Conservation (phyloP, 1,284 basidiomycete genomes). For the Tranzscheliella williamsii region DNA sequence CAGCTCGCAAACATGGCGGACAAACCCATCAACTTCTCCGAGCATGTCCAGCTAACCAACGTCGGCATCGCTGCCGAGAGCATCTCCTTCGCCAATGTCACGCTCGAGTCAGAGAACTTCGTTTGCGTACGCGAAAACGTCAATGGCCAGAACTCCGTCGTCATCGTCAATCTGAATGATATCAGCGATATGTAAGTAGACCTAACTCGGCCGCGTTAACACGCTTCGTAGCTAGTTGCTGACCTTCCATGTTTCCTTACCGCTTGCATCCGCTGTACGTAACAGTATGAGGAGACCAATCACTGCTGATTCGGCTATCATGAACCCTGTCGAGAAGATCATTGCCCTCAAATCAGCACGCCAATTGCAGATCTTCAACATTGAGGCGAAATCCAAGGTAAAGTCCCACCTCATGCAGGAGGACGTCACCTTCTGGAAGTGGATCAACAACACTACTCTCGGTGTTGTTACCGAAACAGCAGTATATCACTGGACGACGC, state of each 20-base stretch:
- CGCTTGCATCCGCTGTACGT: not conserved
- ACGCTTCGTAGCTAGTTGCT: too few species aligned
- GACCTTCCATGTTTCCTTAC: too few species aligned
- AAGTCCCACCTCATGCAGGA: constrained; percentile 90
- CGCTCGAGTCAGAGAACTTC: constrained; percentile 94
- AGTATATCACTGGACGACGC: constrained; percentile 91
- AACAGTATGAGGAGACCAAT: constrained; percentile 82
- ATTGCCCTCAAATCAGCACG: constrained; percentile 80
- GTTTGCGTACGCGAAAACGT: constrained; percentile 80
- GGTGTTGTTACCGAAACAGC: constrained; percentile 94
- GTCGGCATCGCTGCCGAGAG: constrained; percentile 93
- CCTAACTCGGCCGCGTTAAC: too few species aligned
- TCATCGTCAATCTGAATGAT: constrained; percentile 59
- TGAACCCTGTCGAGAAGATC: constrained; percentile 97
- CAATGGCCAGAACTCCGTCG: constrained; percentile 53
- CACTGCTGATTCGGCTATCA: constrained; percentile 96
- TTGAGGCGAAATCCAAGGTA: constrained; percentile 93
- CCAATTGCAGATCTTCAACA: constrained; percentile 97
- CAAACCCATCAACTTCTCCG: constrained; percentile 58
- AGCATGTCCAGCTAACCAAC: constrained; percentile 78
- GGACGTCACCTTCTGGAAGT: constrained; percentile 98
- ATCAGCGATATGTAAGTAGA: constrained; percentile 50
- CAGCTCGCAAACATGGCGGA: constrained; percentile 47
- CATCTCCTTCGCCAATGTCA: constrained; percentile 95
- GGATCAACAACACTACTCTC: constrained; percentile 87